Percentiles rank a stretch among this genome's conserved stretches.
Evolutionary conservation across 1,139 yeast genomes (phyloP).

Genomic region (Kazachstania sp.): DNA sequence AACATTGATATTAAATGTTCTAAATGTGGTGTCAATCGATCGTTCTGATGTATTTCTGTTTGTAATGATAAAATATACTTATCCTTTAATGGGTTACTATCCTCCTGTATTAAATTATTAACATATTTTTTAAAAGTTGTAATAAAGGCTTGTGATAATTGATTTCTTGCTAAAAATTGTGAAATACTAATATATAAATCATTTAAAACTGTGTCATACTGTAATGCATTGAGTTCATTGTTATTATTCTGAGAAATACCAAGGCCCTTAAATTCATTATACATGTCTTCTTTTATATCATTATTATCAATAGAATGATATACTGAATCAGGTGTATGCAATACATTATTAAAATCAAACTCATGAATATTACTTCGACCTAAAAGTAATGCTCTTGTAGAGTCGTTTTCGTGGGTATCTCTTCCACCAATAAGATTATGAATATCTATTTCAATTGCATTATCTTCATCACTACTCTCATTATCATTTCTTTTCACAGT

Average conservation of each 20-base stretch:
- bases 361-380: no score
- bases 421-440: neutral
- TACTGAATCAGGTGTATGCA: no score
- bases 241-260: neutral
- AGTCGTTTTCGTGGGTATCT: neutral
- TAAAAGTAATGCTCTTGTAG: no score
- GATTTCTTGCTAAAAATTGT: slow-evolving; percentile 19
- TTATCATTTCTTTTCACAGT: neutral
- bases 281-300: no score
- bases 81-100: slow-evolving; percentile 18
- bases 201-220: neutral
- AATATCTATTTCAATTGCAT: neutral
- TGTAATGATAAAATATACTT: slow-evolving; percentile 15
- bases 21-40: slow-evolving; percentile 13
- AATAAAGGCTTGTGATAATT: slow-evolving; percentile 21
- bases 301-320: no score
- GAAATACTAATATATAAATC: slow-evolving; percentile 17
- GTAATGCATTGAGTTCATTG: neutral
- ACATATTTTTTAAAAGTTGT: slow-evolving; percentile 20
- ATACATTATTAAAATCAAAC: no score
- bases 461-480: neutral
- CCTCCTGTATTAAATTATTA: slow-evolving; percentile 12
- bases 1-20: slow-evolving; percentile 18
- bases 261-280: neutral
- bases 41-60: slow-evolving; percentile 15